Percentiles rank a stretch among this genome's conserved stretches.
These are phyloP conservation scores for Mortierella polycephala DNA, from an alignment of 371 early-diverging fungal species.

Conservation along the genomic window DNA sequence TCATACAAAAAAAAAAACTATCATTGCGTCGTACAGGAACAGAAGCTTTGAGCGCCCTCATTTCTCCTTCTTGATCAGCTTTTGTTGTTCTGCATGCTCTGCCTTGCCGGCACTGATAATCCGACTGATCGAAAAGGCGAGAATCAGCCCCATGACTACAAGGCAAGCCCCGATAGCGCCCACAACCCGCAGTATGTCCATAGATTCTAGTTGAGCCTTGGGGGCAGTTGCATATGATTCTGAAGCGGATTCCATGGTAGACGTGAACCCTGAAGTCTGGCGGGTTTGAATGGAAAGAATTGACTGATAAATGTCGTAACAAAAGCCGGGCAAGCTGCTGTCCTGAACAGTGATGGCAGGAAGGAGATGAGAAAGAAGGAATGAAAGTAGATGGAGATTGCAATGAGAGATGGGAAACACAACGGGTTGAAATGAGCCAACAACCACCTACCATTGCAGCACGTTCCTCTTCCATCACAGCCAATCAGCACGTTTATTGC, in stretches of 20 bases:
- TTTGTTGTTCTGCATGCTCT: conserved; percentile 32
- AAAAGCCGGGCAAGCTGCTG: not conserved
- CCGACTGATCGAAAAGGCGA: conserved; percentile 24
- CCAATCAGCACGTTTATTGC: not conserved
- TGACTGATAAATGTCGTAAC: not conserved
- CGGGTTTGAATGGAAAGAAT: not conserved
- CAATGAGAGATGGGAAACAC: not conserved
- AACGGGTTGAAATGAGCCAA: not conserved
- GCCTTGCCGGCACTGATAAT: conserved; percentile 42
- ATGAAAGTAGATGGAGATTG: not conserved
- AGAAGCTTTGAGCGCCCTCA: not conserved
- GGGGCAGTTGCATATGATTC: not conserved
- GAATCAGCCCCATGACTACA: conserved; percentile 10
- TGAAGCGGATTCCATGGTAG: conserved; percentile 4
- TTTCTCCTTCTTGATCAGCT: conserved; percentile 24
- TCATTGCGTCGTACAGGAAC: not conserved
- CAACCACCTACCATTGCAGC: not conserved
- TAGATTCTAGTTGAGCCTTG: conserved; percentile 6
- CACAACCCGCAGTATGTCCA: conserved; percentile 16
- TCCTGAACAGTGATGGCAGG: not conserved
- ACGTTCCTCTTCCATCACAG: not conserved
- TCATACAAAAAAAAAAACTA: not conserved
- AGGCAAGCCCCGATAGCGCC: conserved; percentile 22
- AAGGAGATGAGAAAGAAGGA: not conserved
- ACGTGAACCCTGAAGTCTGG: not conserved